phyloP scores from a whole-genome alignment of 306 rosid species.

The Pterocarpus macrocarpus region DNA sequence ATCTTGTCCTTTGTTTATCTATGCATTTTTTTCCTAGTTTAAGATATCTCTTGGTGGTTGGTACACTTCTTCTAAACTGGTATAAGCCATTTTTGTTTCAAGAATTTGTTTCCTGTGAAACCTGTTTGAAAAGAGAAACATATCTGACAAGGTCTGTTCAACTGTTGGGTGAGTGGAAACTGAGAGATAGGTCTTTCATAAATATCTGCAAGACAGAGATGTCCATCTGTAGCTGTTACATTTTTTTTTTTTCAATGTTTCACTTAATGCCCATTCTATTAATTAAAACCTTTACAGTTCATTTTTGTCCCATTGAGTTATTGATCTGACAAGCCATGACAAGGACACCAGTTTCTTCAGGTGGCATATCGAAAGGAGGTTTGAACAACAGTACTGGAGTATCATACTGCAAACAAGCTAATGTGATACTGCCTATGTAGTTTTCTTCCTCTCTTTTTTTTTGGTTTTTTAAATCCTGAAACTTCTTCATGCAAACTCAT shows the following conservation, averaged over 20 bases:
- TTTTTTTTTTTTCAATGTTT: neutral
- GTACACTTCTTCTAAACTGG: neutral
- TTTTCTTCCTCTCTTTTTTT: too few relatives aligned
- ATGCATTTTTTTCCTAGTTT: too few relatives aligned
- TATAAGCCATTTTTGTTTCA: neutral
- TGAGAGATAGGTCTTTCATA: neutral
- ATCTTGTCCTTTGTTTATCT: too few relatives aligned
- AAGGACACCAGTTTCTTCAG: neutral
- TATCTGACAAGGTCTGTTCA: neutral
- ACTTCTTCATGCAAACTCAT: neutral
- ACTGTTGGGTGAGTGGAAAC: neutral
- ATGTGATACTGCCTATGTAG: neutral
- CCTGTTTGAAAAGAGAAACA: neutral
- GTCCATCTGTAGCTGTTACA: neutral
- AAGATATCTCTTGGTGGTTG: too few relatives aligned
- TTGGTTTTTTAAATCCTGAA: neutral
- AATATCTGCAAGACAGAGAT: conserved; percentile 3
- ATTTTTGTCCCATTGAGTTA: neutral
- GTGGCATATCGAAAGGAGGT: neutral
- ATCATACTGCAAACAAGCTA: neutral
- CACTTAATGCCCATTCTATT: neutral
- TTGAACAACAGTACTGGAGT: neutral
- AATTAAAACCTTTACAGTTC: neutral
- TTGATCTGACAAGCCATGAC: neutral
- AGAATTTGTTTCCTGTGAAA: conserved; percentile 7